phyloP scores from a whole-genome alignment of 148 eudicot species.

The Heliosperma pusillum region DNA sequence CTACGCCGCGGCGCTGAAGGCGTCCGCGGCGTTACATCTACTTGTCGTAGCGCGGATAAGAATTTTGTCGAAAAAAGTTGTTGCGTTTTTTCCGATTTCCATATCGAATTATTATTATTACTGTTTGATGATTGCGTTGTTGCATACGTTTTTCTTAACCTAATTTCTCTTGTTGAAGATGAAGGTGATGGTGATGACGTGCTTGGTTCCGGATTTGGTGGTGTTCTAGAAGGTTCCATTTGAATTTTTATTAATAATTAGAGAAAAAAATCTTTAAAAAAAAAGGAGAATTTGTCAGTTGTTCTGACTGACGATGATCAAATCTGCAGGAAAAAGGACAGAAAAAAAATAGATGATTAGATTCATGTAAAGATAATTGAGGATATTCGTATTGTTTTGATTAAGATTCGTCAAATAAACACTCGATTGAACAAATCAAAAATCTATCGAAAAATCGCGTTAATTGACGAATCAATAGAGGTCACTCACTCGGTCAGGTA shows the following conservation, averaged over 20 bases:
- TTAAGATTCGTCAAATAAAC: slow-evolving; percentile 21
- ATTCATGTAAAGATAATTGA: slow-evolving; percentile 4
- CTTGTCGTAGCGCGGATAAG: slow-evolving; percentile 67
- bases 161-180: slow-evolving; percentile 35
- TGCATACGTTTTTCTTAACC: slow-evolving; percentile 47
- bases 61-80: slow-evolving; percentile 71
- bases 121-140: slow-evolving; percentile 26
- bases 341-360: slow-evolving; percentile 10
- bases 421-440: background rate
- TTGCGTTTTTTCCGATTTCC: slow-evolving; percentile 81
- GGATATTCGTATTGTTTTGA: slow-evolving; percentile 31
- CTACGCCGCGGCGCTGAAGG: slow-evolving; percentile 45
- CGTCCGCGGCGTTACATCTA: slow-evolving; percentile 35
- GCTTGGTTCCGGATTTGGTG: slow-evolving; percentile 43
- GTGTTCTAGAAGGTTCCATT: slow-evolving; percentile 18
- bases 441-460: background rate
- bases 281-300: background rate
- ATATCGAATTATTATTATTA: slow-evolving; percentile 29
- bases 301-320: slow-evolving; percentile 12
- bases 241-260: background rate
- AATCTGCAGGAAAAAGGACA: slow-evolving; percentile 8
- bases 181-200: slow-evolving; percentile 17
- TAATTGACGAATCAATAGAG: slow-evolving; percentile 11
- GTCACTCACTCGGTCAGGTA: too few species aligned
- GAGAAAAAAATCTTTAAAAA: background rate